These are phyloP conservation scores for Darksidea phi DNA, from an alignment of 495 filamentous ascomycete species.

Conservation along the genomic window DNA sequence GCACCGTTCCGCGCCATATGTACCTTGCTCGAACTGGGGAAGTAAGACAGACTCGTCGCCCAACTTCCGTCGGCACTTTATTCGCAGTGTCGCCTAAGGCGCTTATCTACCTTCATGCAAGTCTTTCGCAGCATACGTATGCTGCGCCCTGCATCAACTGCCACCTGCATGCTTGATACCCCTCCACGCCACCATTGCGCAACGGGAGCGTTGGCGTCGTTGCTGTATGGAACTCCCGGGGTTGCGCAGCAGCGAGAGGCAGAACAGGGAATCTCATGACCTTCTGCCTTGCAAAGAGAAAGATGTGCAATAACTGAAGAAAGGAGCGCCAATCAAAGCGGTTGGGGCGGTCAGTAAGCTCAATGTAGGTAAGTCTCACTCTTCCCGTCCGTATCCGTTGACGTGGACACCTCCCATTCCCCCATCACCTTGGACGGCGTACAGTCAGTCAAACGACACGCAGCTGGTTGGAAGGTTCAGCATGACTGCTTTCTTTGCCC, in stretches of 20 bases:
- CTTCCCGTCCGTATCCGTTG: background rate
- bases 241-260: background rate
- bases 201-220: constrained; percentile 8
- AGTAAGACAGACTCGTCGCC: background rate
- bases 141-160: too few relatives aligned
- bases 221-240: too few relatives aligned
- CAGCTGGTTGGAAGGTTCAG: too few relatives aligned
- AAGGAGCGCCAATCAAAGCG: constrained; percentile 1
- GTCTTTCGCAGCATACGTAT: background rate
- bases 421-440: too few relatives aligned
- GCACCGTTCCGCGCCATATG: constrained; percentile 22
- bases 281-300: background rate
- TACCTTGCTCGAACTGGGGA: constrained; percentile 18
- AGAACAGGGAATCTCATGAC: background rate
- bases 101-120: background rate
- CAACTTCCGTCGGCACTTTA: constrained; percentile 19
- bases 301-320: background rate
- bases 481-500: background rate
- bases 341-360: constrained; percentile 6
- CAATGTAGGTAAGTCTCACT: constrained; percentile 6
- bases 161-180: too few relatives aligned
- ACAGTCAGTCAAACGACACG: too few relatives aligned
- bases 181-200: background rate
- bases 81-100: background rate
- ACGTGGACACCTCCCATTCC: background rate